Percentiles rank a stretch among this genome's conserved stretches.
These are phyloP conservation scores for Hyaloperonospora arabidopsidis DNA, from an alignment of 352 stramenopile genomes.

Conservation along the genomic window DNA sequence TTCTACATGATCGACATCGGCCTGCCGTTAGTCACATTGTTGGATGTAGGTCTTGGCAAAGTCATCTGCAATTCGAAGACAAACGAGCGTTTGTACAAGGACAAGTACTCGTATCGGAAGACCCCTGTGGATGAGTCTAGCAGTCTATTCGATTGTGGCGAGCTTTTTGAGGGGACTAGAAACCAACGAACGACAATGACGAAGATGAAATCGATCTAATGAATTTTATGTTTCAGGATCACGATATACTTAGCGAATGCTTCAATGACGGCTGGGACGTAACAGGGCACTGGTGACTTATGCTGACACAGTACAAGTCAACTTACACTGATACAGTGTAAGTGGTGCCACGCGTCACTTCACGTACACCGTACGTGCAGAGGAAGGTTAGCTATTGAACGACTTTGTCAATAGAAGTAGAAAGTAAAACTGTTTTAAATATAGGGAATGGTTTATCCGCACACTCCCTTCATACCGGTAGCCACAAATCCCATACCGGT, in stretches of 20 bases:
- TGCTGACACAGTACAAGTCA: too few species aligned
- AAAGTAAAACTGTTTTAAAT: too few species aligned
- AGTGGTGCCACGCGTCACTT: too few species aligned
- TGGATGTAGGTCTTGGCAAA: conserved; percentile 67
- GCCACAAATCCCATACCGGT: too few species aligned
- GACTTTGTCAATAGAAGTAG: too few species aligned
- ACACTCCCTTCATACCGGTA: too few species aligned
- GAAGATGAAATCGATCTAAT: conserved; percentile 7
- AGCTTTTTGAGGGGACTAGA: conserved; percentile 30
- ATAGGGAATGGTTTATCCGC: too few species aligned
- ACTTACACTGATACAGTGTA: too few species aligned
- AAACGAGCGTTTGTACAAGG: conserved; percentile 84
- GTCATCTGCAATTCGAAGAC: conserved; percentile 64
- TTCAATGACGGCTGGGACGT: conserved; percentile 3
- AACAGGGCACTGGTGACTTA: too few species aligned
- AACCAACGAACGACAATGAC: conserved; percentile 15
- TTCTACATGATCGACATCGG: conserved; percentile 56
- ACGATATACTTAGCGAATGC: conserved; percentile 6
- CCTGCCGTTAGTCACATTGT: conserved; percentile 47
- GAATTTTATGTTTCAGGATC: conserved; percentile 19
- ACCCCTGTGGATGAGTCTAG: conserved; percentile 67
- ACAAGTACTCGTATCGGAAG: conserved; percentile 83
- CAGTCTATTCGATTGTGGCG: conserved; percentile 67
- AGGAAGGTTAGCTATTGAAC: too few species aligned
- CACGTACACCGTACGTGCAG: too few species aligned